A percentile compares a stretch with the other conserved stretches of the same genome.
These are phyloP conservation scores for Hymenoscyphus albidus DNA, from an alignment of 2,329 filamentous ascomycete genomes.

Conservation along the genomic window DNA sequence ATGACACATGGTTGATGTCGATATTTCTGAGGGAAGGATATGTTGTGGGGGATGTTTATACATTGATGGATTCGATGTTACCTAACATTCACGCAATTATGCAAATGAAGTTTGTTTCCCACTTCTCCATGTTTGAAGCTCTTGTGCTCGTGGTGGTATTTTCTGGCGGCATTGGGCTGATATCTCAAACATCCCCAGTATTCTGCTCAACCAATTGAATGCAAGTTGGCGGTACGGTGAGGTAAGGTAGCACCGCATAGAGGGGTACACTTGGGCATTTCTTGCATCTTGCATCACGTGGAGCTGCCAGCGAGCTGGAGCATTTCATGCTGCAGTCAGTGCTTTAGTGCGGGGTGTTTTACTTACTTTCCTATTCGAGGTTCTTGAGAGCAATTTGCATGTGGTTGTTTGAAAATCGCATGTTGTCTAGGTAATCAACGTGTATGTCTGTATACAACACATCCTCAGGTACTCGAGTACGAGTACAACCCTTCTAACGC, in stretches of 20 bases:
- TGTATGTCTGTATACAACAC: not conserved
- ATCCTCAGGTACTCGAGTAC: not conserved
- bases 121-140: not conserved
- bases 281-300: not conserved
- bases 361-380: not conserved
- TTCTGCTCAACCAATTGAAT: not conserved
- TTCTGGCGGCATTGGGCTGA: constrained; percentile 4
- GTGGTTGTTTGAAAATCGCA: not conserved
- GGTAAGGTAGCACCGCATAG: constrained; percentile 3
- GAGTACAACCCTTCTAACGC: not conserved
- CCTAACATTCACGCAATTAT: not conserved
- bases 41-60: not conserved
- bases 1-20: not conserved
- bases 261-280: not conserved
- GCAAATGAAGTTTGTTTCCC: constrained; percentile 1
- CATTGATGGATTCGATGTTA: not conserved
- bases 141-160: not conserved
- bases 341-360: not conserved
- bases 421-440: not conserved
- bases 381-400: not conserved
- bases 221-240: not conserved
- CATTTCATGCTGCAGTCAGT: not conserved
- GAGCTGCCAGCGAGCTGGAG: not conserved
- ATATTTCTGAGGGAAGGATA: not conserved
- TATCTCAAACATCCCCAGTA: not conserved